A percentile compares a stretch with the other conserved stretches of the same genome.
Evolutionary conservation across 495 filamentous ascomycete species (phyloP).

Genomic region (Arthonia radiata): DNA sequence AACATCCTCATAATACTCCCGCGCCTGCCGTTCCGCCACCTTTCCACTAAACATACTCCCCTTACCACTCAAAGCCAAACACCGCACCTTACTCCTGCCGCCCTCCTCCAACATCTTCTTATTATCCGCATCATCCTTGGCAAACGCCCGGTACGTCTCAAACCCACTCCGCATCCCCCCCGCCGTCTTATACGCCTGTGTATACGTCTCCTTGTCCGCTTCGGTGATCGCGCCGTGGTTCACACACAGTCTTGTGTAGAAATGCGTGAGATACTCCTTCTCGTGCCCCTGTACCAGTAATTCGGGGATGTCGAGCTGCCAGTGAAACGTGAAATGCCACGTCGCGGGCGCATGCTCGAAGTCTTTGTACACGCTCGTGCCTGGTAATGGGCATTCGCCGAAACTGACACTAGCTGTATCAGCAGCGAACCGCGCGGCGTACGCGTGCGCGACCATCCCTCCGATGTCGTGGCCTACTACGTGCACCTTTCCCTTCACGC

Average conservation of each 20-base stretch:
- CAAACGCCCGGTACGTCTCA: slow-evolving; percentile 19
- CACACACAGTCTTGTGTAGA: slow-evolving; percentile 16
- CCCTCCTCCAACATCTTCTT: slow-evolving; percentile 11
- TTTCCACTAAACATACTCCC: slow-evolving; percentile 8
- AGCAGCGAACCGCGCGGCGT: slow-evolving; percentile 12
- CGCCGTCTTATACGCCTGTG: slow-evolving; percentile 13
- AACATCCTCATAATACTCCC: slow-evolving; percentile 13
- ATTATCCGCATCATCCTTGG: slow-evolving; percentile 16
- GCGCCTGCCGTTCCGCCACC: slow-evolving; percentile 10
- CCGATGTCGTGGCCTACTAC: slow-evolving; percentile 24
- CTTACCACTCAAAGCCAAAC: slow-evolving; percentile 14
- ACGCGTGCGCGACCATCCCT: slow-evolving; percentile 20
- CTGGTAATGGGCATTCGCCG: slow-evolving; percentile 22
- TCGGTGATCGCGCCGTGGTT: slow-evolving; percentile 15
- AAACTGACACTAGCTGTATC: slow-evolving; percentile 15
- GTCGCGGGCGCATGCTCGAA: not conserved
- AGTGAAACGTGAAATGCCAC: slow-evolving; percentile 24
- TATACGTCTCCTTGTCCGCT: slow-evolving; percentile 17
- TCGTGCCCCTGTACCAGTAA: slow-evolving; percentile 18
- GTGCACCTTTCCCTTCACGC: slow-evolving; percentile 16
- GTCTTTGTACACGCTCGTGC: slow-evolving; percentile 14
- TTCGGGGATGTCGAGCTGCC: slow-evolving; percentile 17
- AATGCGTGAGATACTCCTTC: slow-evolving; percentile 19
- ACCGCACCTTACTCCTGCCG: slow-evolving; percentile 17
- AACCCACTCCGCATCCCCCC: slow-evolving; percentile 18